Evolutionary conservation across 2,329 filamentous ascomycete genomes (phyloP), one percentile per base, ranked within the genome.

Genomic region (Nemania sp.): DNA sequence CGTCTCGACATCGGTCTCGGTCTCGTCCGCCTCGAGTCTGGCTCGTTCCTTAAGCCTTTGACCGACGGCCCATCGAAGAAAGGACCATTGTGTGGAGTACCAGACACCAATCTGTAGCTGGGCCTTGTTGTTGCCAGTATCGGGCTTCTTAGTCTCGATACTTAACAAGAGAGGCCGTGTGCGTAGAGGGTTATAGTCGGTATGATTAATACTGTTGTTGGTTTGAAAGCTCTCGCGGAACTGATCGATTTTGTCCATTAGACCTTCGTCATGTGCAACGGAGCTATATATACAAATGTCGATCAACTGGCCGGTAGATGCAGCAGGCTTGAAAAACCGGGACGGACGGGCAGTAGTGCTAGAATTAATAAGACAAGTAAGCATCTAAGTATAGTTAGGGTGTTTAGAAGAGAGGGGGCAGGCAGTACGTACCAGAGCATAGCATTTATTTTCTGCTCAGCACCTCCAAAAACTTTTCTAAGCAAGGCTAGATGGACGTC

Each of bases 11-110:
- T 40, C 43, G 6, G 17, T 29, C 11, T 20, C 25, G n/a, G 47
- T 50, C 32, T 50, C 9, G 29, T 35, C 25, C 29, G 29, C 47
- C 47, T 50, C 32, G 47, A 37, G 47, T 20, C 18, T 37, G 32
- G 47, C 47, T 18, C 18, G 34, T 55, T 46, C 10, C 46, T 47
- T 45, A 29, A 56, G 35, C 53, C 35, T 56, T 32, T 56, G 40
- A 32, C 40, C 34, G 20, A 56, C 53, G 21, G 42, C 53, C 53
- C 53, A 56, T 37, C 45, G 53, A 18, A 56, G 53, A 25, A 56
- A 56, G 18, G 53, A 35, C 53, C 53, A 56, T 49, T 56, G 53
- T 34, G 53, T 46, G 39, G 53, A 46, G 42, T 56, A 35, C 53
- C 53, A 56, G 53, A 49, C 20, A 18, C 53, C 53, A 47, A 56